Percentiles rank a stretch among this genome's conserved stretches.
phyloP scores from a whole-genome alignment of 148 eudicot species.

The Fallopia convolvulus region DNA sequence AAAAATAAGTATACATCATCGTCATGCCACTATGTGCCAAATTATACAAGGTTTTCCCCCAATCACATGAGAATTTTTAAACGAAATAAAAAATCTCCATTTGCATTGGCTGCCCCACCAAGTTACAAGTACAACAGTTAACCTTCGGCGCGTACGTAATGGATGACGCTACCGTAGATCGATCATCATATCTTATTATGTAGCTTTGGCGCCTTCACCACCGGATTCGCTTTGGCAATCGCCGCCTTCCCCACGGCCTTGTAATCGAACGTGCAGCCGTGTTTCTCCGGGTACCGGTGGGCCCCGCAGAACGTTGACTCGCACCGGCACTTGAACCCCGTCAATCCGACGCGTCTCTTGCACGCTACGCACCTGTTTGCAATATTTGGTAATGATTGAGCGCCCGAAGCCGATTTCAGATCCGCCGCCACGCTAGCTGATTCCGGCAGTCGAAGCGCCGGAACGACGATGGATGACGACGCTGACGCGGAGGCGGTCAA shows the following conservation, averaged over 20 bases:
- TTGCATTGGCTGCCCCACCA: neutral
- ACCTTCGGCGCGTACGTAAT: no score
- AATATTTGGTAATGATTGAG: constrained; percentile 1
- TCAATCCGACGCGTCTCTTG: constrained; percentile 45
- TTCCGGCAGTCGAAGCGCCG: constrained; percentile 1
- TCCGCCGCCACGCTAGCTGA: constrained; percentile 4
- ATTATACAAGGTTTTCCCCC: neutral
- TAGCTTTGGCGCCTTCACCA: constrained; percentile 48
- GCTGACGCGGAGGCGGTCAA: constrained; percentile 4
- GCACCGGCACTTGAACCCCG: constrained; percentile 56
- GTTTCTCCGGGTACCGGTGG: constrained; percentile 63
- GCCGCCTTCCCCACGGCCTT: constrained; percentile 45
- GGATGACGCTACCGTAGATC: no score
- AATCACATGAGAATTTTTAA: neutral
- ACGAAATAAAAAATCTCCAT: neutral
- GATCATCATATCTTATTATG: constrained; percentile 31
- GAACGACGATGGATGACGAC: neutral
- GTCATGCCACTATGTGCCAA: neutral
- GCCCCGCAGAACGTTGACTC: constrained; percentile 49
- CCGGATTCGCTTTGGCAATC: constrained; percentile 58
- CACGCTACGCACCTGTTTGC: constrained; percentile 41
- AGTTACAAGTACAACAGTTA: no score
- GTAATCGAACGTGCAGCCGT: constrained; percentile 53
- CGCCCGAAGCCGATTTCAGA: constrained; percentile 3
- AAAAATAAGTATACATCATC: neutral